A percentile compares a stretch with the other conserved stretches of the same genome.
phyloP scores from a whole-genome alignment of 75 land plant species.

The Selaginella tamariscina region DNA sequence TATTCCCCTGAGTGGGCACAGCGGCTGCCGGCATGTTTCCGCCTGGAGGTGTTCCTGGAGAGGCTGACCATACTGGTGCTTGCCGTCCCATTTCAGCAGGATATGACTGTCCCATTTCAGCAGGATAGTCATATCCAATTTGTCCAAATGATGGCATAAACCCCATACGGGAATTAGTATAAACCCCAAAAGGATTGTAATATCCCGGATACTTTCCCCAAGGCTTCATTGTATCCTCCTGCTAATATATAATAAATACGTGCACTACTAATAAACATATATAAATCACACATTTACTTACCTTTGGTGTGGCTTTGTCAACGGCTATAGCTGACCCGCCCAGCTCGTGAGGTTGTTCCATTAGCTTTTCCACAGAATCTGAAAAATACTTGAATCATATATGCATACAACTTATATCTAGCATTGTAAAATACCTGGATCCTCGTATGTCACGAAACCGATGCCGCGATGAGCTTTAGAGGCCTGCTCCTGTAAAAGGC shows the following conservation, averaged over 20 bases:
- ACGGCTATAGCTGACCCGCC: conserved; percentile 66
- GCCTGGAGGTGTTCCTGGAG: conserved; percentile 18
- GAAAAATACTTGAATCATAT: conserved; percentile 4
- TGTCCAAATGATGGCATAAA: too few relatives aligned
- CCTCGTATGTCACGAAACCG: conserved; percentile 90
- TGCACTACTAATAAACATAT: too few relatives aligned
- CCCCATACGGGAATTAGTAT: conserved; percentile 20
- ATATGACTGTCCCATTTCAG: conserved; percentile 15
- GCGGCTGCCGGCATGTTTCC: conserved; percentile 17
- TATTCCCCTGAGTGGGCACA: conserved; percentile 7
- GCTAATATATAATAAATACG: not conserved
- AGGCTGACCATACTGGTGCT: conserved; percentile 21
- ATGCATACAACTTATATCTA: not conserved
- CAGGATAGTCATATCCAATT: conserved; percentile 17
- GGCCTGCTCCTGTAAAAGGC: conserved; percentile 53
- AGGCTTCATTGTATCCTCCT: not conserved
- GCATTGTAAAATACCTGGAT: conserved; percentile 38
- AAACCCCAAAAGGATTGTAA: conserved; percentile 48
- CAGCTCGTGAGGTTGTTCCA: conserved; percentile 60
- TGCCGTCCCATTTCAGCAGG: conserved; percentile 24
- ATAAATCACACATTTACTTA: too few relatives aligned
- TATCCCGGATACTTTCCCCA: conserved; percentile 8
- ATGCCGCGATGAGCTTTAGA: conserved; percentile 88
- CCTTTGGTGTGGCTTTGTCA: conserved; percentile 85
- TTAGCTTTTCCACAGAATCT: conserved; percentile 61